These are phyloP conservation scores for Buddleja alternifolia DNA, from an alignment of 257 asterid genomes.

Conservation along the genomic window DNA sequence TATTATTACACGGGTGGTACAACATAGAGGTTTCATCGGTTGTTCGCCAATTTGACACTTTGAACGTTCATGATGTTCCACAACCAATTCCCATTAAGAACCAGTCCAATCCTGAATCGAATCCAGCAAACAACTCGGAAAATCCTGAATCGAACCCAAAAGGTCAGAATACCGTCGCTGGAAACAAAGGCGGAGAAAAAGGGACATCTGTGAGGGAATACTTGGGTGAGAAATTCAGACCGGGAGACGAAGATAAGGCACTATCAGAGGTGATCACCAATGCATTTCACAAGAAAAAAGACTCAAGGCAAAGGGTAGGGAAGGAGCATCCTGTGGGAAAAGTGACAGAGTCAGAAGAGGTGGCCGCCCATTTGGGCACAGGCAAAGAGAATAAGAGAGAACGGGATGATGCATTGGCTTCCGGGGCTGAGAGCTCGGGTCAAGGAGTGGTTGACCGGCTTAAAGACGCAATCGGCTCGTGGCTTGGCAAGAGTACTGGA, in stretches of 20 bases:
- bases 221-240: constrained; percentile 56
- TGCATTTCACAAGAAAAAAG: constrained; percentile 42
- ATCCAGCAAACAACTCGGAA: neutral
- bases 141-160: constrained; percentile 23
- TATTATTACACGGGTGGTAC: constrained; percentile 31
- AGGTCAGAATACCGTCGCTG: constrained; percentile 24
- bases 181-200: constrained; percentile 1
- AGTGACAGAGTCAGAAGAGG: constrained; percentile 63
- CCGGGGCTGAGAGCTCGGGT: constrained; percentile 51
- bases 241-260: constrained; percentile 77
- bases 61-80: constrained; percentile 30
- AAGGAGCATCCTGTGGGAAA: constrained; percentile 30
- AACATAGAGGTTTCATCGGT: constrained; percentile 40
- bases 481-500: constrained; percentile 56
- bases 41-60: constrained; percentile 37
- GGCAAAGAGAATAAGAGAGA: constrained; percentile 42
- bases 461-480: constrained; percentile 49
- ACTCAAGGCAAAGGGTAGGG: constrained; percentile 20
- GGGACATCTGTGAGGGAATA: constrained; percentile 46
- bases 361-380: constrained; percentile 43
- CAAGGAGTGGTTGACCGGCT: constrained; percentile 51
- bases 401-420: constrained; percentile 44
- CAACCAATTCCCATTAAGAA: constrained; percentile 1
- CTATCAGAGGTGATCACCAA: constrained; percentile 56
- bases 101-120: neutral